Evolutionary conservation across 257 asterid genomes (phyloP).

Genomic region (Solanum rostratum): DNA sequence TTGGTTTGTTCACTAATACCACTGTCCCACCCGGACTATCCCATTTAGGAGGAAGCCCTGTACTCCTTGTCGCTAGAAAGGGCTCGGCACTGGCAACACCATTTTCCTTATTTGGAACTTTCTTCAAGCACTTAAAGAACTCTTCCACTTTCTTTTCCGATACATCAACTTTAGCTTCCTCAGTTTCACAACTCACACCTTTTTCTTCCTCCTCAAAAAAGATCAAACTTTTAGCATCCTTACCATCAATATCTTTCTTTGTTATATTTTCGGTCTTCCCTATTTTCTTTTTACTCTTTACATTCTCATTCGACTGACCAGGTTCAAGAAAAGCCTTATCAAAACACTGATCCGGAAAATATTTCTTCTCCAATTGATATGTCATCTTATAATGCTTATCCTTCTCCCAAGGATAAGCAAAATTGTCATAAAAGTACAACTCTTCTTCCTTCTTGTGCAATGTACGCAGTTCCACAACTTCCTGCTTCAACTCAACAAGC

Average conservation of each 20-base stretch:
- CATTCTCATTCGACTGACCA: slow-evolving; percentile 29
- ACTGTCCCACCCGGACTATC: slow-evolving; percentile 83
- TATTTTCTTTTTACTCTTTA: slow-evolving; percentile 15
- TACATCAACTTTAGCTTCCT: slow-evolving; percentile 29
- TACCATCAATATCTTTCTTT: slow-evolving; percentile 1
- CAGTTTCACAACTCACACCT: slow-evolving; percentile 7
- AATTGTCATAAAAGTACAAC: slow-evolving; percentile 69
- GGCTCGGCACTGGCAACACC: slow-evolving; percentile 35
- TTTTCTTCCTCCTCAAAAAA: slow-evolving; percentile 45
- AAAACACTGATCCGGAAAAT: slow-evolving; percentile 84
- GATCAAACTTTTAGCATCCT: slow-evolving; percentile 39
- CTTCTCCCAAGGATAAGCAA: slow-evolving; percentile 96
- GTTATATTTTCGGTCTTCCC: not conserved
- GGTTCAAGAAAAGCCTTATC: slow-evolving; percentile 91
- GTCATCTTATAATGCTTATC: slow-evolving; percentile 95
- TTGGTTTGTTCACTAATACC: slow-evolving; percentile 83
- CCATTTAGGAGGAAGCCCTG: slow-evolving; percentile 93
- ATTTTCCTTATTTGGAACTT: slow-evolving; percentile 49
- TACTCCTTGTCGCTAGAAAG: slow-evolving; percentile 61
- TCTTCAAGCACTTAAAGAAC: slow-evolving; percentile 93
- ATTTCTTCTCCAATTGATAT: slow-evolving; percentile 91
- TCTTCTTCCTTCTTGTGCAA: slow-evolving; percentile 81
- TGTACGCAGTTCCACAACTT: slow-evolving; percentile 73
- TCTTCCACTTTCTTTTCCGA: slow-evolving; percentile 91
- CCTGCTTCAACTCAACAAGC: slow-evolving; percentile 67